Base-by-base conservation (phyloP, 2,329 filamentous ascomycete species). In the Calonectria multiphialidica region DNA sequence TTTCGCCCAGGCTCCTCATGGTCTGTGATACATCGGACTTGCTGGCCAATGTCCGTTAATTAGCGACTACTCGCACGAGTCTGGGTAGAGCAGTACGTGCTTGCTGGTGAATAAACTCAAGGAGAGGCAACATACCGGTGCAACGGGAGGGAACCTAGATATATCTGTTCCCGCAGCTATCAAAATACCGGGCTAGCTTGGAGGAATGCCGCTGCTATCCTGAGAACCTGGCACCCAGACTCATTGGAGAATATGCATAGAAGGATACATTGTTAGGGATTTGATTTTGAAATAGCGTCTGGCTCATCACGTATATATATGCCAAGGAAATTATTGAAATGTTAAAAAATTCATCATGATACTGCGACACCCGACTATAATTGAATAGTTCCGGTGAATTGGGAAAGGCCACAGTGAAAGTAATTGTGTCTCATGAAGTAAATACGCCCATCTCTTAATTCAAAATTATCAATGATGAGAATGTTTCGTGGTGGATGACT, bases 1-100 rank as follows among this genome's bases (percentile, higher is more conserved):
- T 10, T 72, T 55, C 23, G 70, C 53, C 13, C 53, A 72, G 13
- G 66, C 66, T 25, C 70, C 70, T 35, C 44, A 68, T 15, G 70
- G 65, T 2, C 70, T 72, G 8, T 72, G 33, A 67, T 18, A 5
- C 10, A 21, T n/a, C 13, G 21, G 45, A 40, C 16, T 21, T 45
- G 25, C n/a, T 55, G 33, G 30, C 16, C 35, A 30, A 35, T 30
- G 25, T 44, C 35, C 40, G 18, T 25, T 42, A 18, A 9, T 40
- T 40, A 37, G 35, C 21, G 8, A 37, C 8, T 33, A 25, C 21
- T 59, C 37, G 37, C 53, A 40, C 21, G 21, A 12, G 35, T 25
- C 13, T 5, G 21, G 21, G 53, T 16, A 5, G 53, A 59, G 35
- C 21, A 40, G 15, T 40, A 35, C 6, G 18, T 23, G 5, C 33